phyloP scores from a whole-genome alignment of 2,329 filamentous ascomycete species.

The Ceratocystis colombiana region DNA sequence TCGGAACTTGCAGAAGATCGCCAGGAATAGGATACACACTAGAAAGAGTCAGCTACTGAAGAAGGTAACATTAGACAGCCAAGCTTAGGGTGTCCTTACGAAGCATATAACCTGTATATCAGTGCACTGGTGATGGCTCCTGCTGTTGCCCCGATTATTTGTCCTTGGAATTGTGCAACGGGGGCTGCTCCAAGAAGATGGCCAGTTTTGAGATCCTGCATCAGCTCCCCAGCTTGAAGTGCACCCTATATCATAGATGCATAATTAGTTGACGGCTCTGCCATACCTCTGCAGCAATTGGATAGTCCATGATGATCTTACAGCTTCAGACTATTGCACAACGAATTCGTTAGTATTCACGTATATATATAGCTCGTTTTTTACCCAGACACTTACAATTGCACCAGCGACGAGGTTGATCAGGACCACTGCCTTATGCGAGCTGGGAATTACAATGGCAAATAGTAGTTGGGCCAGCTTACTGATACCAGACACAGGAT shows the following conservation, averaged over 20 bases:
- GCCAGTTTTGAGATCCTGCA: conserved; percentile 95
- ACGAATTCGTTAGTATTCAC: background rate
- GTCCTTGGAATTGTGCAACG: conserved; percentile 92
- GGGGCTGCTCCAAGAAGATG: conserved; percentile 86
- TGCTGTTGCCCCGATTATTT: conserved; percentile 78
- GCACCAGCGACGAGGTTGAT: conserved; percentile 93
- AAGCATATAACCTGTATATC: conserved; percentile 80
- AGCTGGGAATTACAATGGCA: conserved; percentile 73
- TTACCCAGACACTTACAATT: conserved; percentile 40
- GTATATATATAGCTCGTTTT: background rate
- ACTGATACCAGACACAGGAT: conserved; percentile 91
- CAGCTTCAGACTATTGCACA: conserved; percentile 35
- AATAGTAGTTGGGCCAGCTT: conserved; percentile 96
- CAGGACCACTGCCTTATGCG: conserved; percentile 73
- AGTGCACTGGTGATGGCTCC: conserved; percentile 78
- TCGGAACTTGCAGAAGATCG: conserved; percentile 84
- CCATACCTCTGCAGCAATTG: background rate
- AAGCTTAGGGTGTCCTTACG: conserved; percentile 32
- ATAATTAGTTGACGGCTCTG: background rate
- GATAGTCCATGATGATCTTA: conserved; percentile 27
- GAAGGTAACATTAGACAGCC: background rate
- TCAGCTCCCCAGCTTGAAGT: conserved; percentile 86
- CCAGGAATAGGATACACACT: conserved; percentile 82
- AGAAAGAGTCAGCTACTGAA: conserved; percentile 31
- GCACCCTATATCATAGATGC: conserved; percentile 45